phyloP scores from a whole-genome alignment of 306 rosid genomes.

The Casuarina glauca region DNA sequence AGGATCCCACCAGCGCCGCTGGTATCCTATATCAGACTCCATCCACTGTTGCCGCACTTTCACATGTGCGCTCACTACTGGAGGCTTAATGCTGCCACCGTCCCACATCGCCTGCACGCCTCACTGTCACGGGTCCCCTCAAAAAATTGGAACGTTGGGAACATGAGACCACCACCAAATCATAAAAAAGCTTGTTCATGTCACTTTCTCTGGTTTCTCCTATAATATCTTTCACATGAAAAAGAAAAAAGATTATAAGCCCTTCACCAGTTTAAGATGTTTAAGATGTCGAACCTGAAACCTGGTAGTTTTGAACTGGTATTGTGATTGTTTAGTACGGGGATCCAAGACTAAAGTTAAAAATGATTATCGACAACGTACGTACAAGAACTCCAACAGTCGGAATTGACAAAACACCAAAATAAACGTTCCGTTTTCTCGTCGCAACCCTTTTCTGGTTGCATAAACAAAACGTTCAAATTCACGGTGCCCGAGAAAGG shows the following conservation, averaged over 20 bases:
- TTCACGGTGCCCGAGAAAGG: conserved; percentile 59
- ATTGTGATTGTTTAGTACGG: neutral
- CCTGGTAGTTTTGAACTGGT: neutral
- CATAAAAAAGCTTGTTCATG: conserved; percentile 1
- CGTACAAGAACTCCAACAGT: neutral
- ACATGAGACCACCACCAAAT: conserved; percentile 16
- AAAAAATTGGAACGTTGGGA: conserved; percentile 46
- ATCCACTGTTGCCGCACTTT: conserved; percentile 24
- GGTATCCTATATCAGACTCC: conserved; percentile 2
- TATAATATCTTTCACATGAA: too few relatives aligned
- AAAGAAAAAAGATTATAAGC: neutral
- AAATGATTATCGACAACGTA: too few relatives aligned
- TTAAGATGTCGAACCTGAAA: too few relatives aligned
- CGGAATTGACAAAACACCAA: conserved; percentile 53
- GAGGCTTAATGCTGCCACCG: conserved; percentile 27
- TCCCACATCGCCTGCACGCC: neutral
- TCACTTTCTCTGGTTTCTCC: neutral
- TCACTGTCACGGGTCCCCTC: conserved; percentile 36
- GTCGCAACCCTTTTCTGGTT: conserved; percentile 18
- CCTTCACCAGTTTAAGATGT: conserved; percentile 26
- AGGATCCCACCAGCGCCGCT: too few relatives aligned
- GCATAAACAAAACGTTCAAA: conserved; percentile 55
- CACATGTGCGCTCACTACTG: conserved; percentile 37
- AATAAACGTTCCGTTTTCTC: conserved; percentile 64
- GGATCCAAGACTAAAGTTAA: neutral